Percentiles rank a stretch among this genome's conserved stretches.
Evolutionary conservation across 768 basidiomycete species (phyloP).

Genomic region (Amyloporia xantha): DNA sequence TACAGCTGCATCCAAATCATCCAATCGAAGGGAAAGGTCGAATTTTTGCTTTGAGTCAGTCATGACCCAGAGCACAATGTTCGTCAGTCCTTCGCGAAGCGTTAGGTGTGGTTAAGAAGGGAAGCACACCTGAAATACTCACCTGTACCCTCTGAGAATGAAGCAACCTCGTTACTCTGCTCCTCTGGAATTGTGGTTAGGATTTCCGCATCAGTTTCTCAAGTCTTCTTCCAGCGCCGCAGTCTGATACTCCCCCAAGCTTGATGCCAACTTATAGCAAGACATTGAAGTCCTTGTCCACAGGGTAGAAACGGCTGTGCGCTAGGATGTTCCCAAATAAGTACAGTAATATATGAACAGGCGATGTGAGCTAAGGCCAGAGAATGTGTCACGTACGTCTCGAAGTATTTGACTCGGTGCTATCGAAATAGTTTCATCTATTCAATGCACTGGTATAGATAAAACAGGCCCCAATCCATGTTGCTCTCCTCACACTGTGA

Average conservation of each 20-base stretch:
- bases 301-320: conserved; percentile 91
- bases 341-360: conserved; percentile 60
- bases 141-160: conserved; percentile 92
- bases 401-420: conserved; percentile 89
- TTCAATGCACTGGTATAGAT: conserved; percentile 90
- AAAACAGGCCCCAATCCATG: conserved; percentile 99
- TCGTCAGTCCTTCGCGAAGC: conserved; percentile 63
- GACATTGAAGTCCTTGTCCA: conserved; percentile 89
- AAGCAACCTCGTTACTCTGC: conserved; percentile 86
- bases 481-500: conserved; percentile 81
- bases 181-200: conserved; percentile 82
- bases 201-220: conserved; percentile 75
- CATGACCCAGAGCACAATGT: conserved; percentile 87
- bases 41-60: conserved; percentile 95
- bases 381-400: conserved; percentile 57
- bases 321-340: conserved; percentile 91
- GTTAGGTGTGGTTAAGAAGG: background rate
- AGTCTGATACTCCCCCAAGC: conserved; percentile 93
- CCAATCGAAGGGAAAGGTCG: conserved; percentile 83
- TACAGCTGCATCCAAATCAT: conserved; percentile 86
- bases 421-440: conserved; percentile 91
- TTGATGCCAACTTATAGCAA: conserved; percentile 79
- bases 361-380: background rate
- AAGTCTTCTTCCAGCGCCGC: conserved; percentile 88
- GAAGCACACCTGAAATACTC: conserved; percentile 11